Base-by-base conservation (phyloP, 2,329 filamentous ascomycete species). In the Neonectria ditissima region DNA sequence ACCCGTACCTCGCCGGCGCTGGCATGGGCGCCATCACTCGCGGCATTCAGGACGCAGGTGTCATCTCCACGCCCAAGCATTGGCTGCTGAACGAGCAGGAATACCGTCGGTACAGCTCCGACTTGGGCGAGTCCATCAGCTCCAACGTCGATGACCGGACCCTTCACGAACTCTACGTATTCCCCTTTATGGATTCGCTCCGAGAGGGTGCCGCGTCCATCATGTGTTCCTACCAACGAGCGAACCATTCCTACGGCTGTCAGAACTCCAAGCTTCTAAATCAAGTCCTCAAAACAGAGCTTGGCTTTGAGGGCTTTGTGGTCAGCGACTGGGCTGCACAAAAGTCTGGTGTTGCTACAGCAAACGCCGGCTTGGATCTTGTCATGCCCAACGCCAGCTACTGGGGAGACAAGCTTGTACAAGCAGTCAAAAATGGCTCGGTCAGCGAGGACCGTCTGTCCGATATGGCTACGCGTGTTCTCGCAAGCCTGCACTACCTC, bases 11-110 rank as follows among this genome's bases (percentile, higher is more conserved):
- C 7, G 89, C 91, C 2, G 93, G 92, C 20, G 83, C 88, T 61
- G 82, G 92, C 60, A 90, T 91, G 63, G 86, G 86, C n/a, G 86
- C 92, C 72, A 91, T 91, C 2, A 87, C 94, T 69, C 83, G 86
- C 67, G 92, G 92, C 34, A 92, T 93, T 55, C 92, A 95, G 74
- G 87, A 90, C 72, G 89, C 89, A 4, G 92, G 92, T 70, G 89
- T 95, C 41, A 91, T 96, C 75, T 91, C 93, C 62, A 92, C 89
- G 80, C 89, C 82, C 83, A 95, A 86, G 77, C 61, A 85, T 90
- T 44, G 84, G 78, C 16, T 44, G 10, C 11, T 44, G 20, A 88
- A 90, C 58, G 88, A 90, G 72, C 88, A 90, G 74, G 87, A 90
- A 60, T 79, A 77, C 51, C 75, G 83, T 6, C 74, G 76, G 3